Evolutionary conservation across 805 yeast genomes (phyloP).

Genomic region (Ogataea trehaloabstinens): DNA sequence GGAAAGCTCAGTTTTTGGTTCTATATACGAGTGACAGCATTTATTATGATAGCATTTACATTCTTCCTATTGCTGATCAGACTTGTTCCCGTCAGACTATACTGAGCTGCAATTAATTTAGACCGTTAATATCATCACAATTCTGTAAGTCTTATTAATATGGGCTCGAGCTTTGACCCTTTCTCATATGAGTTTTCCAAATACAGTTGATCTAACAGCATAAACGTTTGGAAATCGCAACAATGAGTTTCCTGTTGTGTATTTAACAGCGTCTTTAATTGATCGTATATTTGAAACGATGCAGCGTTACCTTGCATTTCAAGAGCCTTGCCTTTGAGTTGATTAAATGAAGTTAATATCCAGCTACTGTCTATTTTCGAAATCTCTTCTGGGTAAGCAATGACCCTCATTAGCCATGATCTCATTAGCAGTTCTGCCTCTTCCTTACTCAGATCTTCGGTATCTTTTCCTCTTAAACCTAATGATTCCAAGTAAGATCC

Average conservation of each 20-base stretch:
- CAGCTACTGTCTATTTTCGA: constrained; percentile 8
- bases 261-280: constrained; percentile 2
- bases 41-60: constrained; percentile 24
- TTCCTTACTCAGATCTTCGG: constrained; percentile 10
- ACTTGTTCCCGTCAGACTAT: constrained; percentile 34
- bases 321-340: neutral
- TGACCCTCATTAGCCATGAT: constrained; percentile 20
- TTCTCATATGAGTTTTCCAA: constrained; percentile 24
- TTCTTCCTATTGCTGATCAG: constrained; percentile 28
- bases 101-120: too few species aligned
- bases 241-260: constrained; percentile 7
- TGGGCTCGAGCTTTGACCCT: constrained; percentile 24
- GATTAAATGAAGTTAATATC: constrained; percentile 15
- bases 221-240: constrained; percentile 20
- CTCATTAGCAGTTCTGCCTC: constrained; percentile 23
- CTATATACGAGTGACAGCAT: constrained; percentile 26
- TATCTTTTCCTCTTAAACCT: constrained; percentile 4
- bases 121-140: constrained; percentile 4
- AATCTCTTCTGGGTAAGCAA: constrained; percentile 6
- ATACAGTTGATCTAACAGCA: constrained; percentile 12
- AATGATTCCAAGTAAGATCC: constrained; percentile 9
- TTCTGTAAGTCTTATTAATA: constrained; percentile 21
- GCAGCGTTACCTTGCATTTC: neutral
- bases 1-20: constrained; percentile 34
- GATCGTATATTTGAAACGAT: neutral